Conservation (phyloP, 768 basidiomycete genomes). For the Agrocybe pediades region DNA sequence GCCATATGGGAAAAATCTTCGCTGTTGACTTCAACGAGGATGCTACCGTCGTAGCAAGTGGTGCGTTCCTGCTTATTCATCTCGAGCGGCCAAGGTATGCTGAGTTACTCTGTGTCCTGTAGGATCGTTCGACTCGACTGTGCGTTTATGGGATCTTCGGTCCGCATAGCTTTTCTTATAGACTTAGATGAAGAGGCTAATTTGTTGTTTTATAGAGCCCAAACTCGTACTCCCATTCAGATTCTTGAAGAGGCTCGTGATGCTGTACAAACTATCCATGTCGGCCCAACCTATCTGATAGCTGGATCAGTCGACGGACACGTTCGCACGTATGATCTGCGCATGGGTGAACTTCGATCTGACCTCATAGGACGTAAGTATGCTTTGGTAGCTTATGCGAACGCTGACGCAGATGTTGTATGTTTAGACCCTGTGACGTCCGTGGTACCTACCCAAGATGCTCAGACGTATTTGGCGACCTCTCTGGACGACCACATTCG, state of each 20-base stretch:
- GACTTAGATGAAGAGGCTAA: background rate
- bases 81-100: slow-evolving; percentile 1
- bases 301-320: slow-evolving; percentile 91
- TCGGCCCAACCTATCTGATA: slow-evolving; percentile 66
- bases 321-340: slow-evolving; percentile 91
- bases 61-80: slow-evolving; percentile 38
- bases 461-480: slow-evolving; percentile 77
- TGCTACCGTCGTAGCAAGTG: slow-evolving; percentile 85
- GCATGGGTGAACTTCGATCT: slow-evolving; percentile 86
- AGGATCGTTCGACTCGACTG: slow-evolving; percentile 94
- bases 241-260: slow-evolving; percentile 87
- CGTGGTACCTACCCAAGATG: slow-evolving; percentile 77
- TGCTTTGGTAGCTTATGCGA: background rate
- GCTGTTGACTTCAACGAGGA: slow-evolving; percentile 89
- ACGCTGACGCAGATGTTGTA: slow-evolving; percentile 6
- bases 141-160: slow-evolving; percentile 92
- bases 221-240: slow-evolving; percentile 86
- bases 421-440: slow-evolving; percentile 81
- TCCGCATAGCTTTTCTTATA: slow-evolving; percentile 29
- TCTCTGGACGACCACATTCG: slow-evolving; percentile 85
- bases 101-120: background rate
- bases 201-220: slow-evolving; percentile 49
- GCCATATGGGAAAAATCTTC: slow-evolving; percentile 91
- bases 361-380: slow-evolving; percentile 90
- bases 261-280: slow-evolving; percentile 77